Percentiles rank a stretch among this genome's conserved stretches.
phyloP scores from a whole-genome alignment of 1,284 basidiomycete genomes.

The Puccinia hordei region DNA sequence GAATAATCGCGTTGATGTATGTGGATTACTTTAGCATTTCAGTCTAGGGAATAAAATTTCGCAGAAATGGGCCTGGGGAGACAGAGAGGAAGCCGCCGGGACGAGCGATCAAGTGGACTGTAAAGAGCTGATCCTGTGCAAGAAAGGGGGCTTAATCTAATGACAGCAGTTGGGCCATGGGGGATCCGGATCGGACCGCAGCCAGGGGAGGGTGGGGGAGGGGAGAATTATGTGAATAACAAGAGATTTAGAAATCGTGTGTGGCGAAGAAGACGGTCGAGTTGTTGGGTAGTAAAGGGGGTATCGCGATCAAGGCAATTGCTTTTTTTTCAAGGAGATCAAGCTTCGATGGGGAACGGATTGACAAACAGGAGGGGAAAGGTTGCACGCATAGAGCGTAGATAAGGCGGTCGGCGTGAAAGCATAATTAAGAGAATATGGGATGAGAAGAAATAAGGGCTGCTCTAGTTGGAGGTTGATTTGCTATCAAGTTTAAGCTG shows the following conservation, averaged over 20 bases:
- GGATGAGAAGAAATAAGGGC: neutral
- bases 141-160: too few relatives aligned
- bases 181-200: too few relatives aligned
- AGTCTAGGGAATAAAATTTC: too few relatives aligned
- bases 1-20: too few relatives aligned
- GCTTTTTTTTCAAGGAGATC: conserved; percentile 3
- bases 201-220: too few relatives aligned
- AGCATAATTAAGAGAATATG: neutral
- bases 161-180: too few relatives aligned
- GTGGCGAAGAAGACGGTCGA: neutral
- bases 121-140: too few relatives aligned
- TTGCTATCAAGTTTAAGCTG: conserved; percentile 71
- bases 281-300: neutral
- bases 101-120: too few relatives aligned
- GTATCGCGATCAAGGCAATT: neutral
- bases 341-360: conserved; percentile 8
- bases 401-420: neutral
- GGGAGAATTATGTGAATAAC: too few relatives aligned
- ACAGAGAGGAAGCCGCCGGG: too few relatives aligned
- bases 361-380: neutral
- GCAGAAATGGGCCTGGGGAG: too few relatives aligned
- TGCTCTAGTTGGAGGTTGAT: neutral
- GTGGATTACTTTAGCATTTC: too few relatives aligned
- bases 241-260: neutral
- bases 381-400: neutral